These are phyloP conservation scores for Allantophomopsis lycopodina DNA, from an alignment of 2,329 filamentous ascomycete species.

Conservation along the genomic window DNA sequence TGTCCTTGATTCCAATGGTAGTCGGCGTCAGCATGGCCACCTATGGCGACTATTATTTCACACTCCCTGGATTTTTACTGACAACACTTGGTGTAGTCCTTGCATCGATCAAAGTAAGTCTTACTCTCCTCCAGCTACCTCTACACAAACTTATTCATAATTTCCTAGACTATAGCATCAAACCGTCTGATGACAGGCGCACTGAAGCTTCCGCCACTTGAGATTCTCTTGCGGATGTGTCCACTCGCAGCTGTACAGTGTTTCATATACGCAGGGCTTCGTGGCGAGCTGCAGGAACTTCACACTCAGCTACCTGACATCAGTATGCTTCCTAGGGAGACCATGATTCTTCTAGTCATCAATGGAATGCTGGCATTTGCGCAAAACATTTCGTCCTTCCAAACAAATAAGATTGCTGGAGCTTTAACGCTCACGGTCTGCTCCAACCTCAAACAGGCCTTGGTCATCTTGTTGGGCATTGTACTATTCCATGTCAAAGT, in stretches of 20 bases:
- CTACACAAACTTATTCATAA: too few relatives aligned
- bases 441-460: slow-evolving; percentile 42
- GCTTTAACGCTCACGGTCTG: slow-evolving; percentile 46
- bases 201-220: slow-evolving; percentile 40
- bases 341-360: slow-evolving; percentile 10
- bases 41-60: slow-evolving; percentile 48
- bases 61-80: slow-evolving; percentile 38
- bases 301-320: too few relatives aligned
- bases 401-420: slow-evolving; percentile 41
- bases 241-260: slow-evolving; percentile 44
- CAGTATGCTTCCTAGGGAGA: too few relatives aligned
- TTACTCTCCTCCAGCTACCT: too few relatives aligned
- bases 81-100: slow-evolving; percentile 39
- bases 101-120: slow-evolving; percentile 35
- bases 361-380: slow-evolving; percentile 40
- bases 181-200: slow-evolving; percentile 45
- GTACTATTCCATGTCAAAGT: slow-evolving; percentile 35
- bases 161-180: too few relatives aligned
- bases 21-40: slow-evolving; percentile 45
- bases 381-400: slow-evolving; percentile 42
- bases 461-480: slow-evolving; percentile 40
- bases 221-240: slow-evolving; percentile 48
- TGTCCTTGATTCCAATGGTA: slow-evolving; percentile 46
- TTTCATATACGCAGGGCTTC: slow-evolving; percentile 32
- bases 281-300: slow-evolving; percentile 27